Base-by-base conservation (phyloP, 2,329 filamentous ascomycete species). In the Colletotrichum orbiculare region DNA sequence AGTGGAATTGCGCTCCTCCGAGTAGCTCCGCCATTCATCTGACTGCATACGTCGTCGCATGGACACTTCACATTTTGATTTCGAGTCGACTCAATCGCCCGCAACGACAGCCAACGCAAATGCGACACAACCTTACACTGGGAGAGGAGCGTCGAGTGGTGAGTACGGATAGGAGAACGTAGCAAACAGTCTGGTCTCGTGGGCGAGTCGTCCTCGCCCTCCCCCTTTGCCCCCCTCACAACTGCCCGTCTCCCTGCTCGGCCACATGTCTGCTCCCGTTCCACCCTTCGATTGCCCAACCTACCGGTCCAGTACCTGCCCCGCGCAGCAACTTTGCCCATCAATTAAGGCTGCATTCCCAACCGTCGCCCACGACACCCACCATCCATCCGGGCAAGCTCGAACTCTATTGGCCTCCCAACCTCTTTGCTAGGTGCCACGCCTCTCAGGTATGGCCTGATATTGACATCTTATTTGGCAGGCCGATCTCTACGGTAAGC, bases 391-490 rank as follows among this genome's bases (percentile, higher is more conserved):
- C 42, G 52, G 42, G 34, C 58, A 48, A 49, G 58, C 59, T 39
- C 59, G 49, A 63, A 66, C 58, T 62, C 33, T 63, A 34, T 17
- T 38, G n/a, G 25, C 25, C 53, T 34, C 50, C 34, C 38, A 46
- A 17, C 37, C 62, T 58, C 47, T 45, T 47, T 11, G 43, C 25
- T 53, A 48, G 48, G 58, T 53, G 59, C 43, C 58, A 48, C 50
- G 49, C 12, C 55, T 47, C 46, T 37, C 45, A 50, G 34, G 56
- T 10, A 48, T 66, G 58, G 53, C 59, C 52, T 63, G 53, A 66
- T 63, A 66, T 34, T 55, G 41, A 37, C 63, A 52, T 62, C 52
- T 66, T 66, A 49, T 63, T 63, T 57, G 58, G 63, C 58, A 62
- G 46, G 15, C 52, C 63, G 63, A 66, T 66, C 63, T 66, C 53